Conservation (phyloP, 208 protist species). For the Naegleria lovaniensis region DNA sequence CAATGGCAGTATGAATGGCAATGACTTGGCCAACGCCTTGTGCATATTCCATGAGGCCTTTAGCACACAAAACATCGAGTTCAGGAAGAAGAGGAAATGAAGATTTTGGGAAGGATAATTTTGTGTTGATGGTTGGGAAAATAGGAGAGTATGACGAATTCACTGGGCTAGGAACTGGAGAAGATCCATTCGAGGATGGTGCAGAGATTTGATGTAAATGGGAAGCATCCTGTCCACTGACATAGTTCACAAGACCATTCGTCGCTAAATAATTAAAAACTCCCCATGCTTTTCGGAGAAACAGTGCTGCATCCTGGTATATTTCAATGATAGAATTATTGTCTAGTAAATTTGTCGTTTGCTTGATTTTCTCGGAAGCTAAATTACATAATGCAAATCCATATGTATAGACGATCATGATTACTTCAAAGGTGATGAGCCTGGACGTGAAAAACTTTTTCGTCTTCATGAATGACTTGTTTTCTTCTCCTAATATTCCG, state of each 20-base stretch:
- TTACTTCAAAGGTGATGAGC: background rate
- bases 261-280: background rate
- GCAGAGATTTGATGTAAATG: background rate
- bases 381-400: conserved; percentile 15
- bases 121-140: background rate
- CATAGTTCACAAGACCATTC: background rate
- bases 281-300: background rate
- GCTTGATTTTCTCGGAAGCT: background rate
- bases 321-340: conserved; percentile 2
- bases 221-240: background rate
- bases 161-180: background rate
- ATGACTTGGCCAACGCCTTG: background rate
- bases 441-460: background rate
- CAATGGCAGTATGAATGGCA: background rate
- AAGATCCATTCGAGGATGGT: background rate
- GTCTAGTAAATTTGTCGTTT: background rate
- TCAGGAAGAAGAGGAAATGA: background rate
- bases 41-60: background rate
- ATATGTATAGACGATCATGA: conserved; percentile 1
- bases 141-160: background rate
- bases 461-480: background rate
- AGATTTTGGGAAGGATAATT: background rate
- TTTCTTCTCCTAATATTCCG: background rate
- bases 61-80: background rate
- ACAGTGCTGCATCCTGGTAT: background rate